These are phyloP conservation scores for Apophysomyces variabilis DNA, from an alignment of 371 early-diverging fungal genomes.

Conservation along the genomic window DNA sequence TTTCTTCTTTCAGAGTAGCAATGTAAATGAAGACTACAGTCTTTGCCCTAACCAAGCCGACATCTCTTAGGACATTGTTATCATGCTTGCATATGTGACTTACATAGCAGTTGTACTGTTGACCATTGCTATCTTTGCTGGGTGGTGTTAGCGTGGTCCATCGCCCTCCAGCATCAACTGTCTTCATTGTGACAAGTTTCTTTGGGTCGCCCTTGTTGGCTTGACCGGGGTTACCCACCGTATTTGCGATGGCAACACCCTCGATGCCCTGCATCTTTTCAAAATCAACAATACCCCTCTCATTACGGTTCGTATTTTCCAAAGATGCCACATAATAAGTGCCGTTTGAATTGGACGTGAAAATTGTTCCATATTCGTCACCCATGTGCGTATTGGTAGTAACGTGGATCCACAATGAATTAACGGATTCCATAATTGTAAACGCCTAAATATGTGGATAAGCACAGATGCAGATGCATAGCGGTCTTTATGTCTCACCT, in stretches of 20 bases:
- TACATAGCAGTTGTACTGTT: slow-evolving; percentile 32
- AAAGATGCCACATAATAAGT: slow-evolving; percentile 75
- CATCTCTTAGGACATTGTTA: neutral
- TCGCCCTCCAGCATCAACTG: slow-evolving; percentile 84
- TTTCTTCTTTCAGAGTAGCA: slow-evolving; percentile 82
- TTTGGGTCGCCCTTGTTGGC: slow-evolving; percentile 55
- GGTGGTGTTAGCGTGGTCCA: slow-evolving; percentile 73
- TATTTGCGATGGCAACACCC: slow-evolving; percentile 88
- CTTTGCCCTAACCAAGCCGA: slow-evolving; percentile 17
- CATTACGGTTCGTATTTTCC: slow-evolving; percentile 80
- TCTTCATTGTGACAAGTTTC: slow-evolving; percentile 69
- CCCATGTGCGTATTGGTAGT: slow-evolving; percentile 63
- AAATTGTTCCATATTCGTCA: slow-evolving; percentile 80
- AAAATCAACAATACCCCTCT: slow-evolving; percentile 88
- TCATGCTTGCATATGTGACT: slow-evolving; percentile 3
- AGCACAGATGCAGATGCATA: slow-evolving; percentile 1
- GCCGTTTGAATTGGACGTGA: slow-evolving; percentile 88
- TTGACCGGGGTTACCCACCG: slow-evolving; percentile 72
- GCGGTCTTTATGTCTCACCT: slow-evolving; percentile 24
- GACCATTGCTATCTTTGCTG: slow-evolving; percentile 51
- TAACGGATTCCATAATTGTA: slow-evolving; percentile 83
- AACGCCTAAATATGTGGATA: slow-evolving; percentile 54
- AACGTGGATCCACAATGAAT: slow-evolving; percentile 78
- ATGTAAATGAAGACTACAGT: slow-evolving; percentile 79
- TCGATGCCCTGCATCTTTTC: slow-evolving; percentile 92